Conservation (phyloP, 305 asterid species). For the Fraxinus greggii region DNA sequence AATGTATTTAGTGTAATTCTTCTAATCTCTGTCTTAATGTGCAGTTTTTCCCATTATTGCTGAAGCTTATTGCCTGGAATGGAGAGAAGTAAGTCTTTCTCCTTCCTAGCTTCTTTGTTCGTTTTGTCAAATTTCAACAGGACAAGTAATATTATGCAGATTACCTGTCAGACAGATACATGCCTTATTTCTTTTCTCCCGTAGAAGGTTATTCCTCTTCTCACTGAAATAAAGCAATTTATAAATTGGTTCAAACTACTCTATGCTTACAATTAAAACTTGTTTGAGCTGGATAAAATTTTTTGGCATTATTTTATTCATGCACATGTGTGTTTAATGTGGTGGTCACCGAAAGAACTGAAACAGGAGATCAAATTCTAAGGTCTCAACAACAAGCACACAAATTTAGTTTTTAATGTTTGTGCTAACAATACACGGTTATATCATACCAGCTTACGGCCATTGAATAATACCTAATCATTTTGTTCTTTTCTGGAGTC, state of each 20-base stretch:
- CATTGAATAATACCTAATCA: neutral
- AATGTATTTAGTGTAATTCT: neutral
- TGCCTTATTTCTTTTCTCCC: neutral
- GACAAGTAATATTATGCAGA: conserved; percentile 8
- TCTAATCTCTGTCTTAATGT: conserved; percentile 27
- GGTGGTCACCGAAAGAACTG: neutral
- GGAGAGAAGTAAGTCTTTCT: conserved; percentile 74
- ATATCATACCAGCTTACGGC: neutral
- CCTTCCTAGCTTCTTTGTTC: conserved; percentile 16
- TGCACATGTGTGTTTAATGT: neutral
- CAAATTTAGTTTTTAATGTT: neutral
- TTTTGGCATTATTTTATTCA: neutral
- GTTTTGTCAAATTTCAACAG: conserved; percentile 9
- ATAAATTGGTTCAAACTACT: neutral
- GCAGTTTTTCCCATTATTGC: conserved; percentile 92
- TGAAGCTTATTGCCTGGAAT: conserved; percentile 94
- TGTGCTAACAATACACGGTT: neutral
- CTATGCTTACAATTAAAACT: neutral
- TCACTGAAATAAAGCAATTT: neutral
- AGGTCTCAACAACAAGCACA: neutral
- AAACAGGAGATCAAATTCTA: neutral
- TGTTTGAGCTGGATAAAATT: neutral
- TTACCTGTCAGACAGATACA: neutral
- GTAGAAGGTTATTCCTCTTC: neutral
- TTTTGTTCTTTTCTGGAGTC: neutral